phyloP scores from a whole-genome alignment of 345 rosid genomes.

The Leavenworthia alabamica region DNA sequence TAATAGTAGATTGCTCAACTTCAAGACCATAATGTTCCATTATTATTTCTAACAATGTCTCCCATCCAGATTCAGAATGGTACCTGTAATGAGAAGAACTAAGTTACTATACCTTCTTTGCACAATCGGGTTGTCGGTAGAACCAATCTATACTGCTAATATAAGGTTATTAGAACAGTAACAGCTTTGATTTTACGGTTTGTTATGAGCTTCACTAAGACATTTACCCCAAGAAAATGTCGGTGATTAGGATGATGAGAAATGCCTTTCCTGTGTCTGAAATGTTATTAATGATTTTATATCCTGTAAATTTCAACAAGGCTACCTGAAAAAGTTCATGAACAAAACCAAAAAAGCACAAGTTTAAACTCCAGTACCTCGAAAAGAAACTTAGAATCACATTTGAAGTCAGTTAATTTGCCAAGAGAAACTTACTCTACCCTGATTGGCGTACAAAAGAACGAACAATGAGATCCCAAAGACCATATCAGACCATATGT shows the following conservation, averaged over 20 bases:
- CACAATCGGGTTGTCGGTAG: background rate
- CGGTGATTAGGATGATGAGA: constrained; percentile 68
- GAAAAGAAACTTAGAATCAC: background rate
- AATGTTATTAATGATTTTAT: constrained; percentile 67
- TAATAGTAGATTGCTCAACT: constrained; percentile 57
- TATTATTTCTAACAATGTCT: constrained; percentile 60
- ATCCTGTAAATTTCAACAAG: constrained; percentile 89
- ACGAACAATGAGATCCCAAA: constrained; percentile 78
- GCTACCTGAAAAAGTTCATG: constrained; percentile 56
- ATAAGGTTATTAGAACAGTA: background rate
- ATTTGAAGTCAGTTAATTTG: background rate
- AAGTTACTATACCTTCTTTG: background rate
- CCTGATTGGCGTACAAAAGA: constrained; percentile 79
- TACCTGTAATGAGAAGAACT: constrained; percentile 40
- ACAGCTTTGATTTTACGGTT: background rate
- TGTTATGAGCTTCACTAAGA: constrained; percentile 10
- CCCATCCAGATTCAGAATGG: constrained; percentile 96
- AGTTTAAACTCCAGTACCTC: background rate
- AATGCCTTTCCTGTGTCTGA: constrained; percentile 91
- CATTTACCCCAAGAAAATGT: constrained; percentile 78
- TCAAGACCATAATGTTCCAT: constrained; percentile 83
- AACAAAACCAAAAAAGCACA: background rate
- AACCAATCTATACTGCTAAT: background rate
- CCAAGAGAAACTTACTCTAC: constrained; percentile 44
- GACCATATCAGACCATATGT: constrained; percentile 89